phyloP scores from a whole-genome alignment of 1,284 basidiomycete genomes.

The Tetrapyrgos nigripes region DNA sequence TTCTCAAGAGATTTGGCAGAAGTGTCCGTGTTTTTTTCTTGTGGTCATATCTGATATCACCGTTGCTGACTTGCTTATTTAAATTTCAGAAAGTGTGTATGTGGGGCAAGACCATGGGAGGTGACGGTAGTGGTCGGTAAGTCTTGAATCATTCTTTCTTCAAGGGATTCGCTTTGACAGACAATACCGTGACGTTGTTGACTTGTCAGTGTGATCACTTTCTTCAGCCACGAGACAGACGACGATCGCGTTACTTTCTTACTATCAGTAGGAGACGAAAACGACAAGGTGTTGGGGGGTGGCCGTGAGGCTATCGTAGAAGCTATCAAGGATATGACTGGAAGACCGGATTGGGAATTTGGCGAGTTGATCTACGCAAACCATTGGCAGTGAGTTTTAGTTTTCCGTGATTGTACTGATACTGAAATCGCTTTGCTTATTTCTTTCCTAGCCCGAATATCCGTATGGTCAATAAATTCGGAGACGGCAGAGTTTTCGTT shows the following conservation, averaged over 20 bases:
- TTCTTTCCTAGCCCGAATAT: neutral
- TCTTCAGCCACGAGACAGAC: too few relatives aligned
- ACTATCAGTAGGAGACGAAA: too few relatives aligned
- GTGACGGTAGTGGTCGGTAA: too few relatives aligned
- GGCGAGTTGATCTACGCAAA: conserved; percentile 8
- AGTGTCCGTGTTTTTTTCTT: neutral
- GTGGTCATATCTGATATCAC: too few relatives aligned
- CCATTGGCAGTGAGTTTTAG: conserved; percentile 12
- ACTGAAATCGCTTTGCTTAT: too few relatives aligned
- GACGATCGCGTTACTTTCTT: too few relatives aligned
- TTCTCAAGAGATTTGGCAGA: neutral
- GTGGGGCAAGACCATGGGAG: neutral
- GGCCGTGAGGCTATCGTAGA: conserved; percentile 36
- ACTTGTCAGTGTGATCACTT: too few relatives aligned
- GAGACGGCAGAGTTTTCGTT: neutral
- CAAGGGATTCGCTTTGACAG: too few relatives aligned
- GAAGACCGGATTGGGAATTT: conserved; percentile 22
- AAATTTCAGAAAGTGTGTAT: neutral
- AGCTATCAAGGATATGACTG: conserved; percentile 37
- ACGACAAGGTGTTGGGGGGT: conserved; percentile 20
- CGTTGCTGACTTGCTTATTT: neutral
- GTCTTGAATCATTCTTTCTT: too few relatives aligned
- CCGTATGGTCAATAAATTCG: neutral
- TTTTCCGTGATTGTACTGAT: too few relatives aligned
- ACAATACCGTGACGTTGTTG: too few relatives aligned